Percentiles rank a stretch among this genome's conserved stretches.
These are phyloP conservation scores for Sphagnurus paluster DNA, from an alignment of 1,284 basidiomycete species.

Conservation along the genomic window DNA sequence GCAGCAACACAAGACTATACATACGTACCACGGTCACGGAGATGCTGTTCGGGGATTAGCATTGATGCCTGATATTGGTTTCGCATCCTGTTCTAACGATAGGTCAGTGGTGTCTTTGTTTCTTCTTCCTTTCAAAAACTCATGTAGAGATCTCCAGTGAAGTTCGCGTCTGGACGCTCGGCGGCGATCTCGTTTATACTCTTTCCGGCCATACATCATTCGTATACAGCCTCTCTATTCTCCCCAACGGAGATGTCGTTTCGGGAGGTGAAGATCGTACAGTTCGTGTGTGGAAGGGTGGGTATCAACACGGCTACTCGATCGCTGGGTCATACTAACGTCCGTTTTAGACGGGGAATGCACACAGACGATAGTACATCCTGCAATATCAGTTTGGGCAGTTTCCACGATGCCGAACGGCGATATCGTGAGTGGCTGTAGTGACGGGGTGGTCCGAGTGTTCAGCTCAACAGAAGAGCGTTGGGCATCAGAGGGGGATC, in stretches of 20 bases:
- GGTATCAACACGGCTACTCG: conserved; percentile 9
- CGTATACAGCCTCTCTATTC: conserved; percentile 86
- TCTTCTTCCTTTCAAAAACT: background rate
- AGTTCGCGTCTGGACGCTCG: conserved; percentile 89
- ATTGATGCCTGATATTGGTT: conserved; percentile 80
- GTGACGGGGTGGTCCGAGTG: conserved; percentile 86
- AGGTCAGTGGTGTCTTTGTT: conserved; percentile 53
- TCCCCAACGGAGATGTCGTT: conserved; percentile 54
- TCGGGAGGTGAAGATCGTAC: conserved; percentile 46
- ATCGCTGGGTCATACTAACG: background rate
- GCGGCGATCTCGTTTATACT: conserved; percentile 74
- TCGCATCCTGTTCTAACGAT: conserved; percentile 96
- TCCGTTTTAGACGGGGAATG: conserved; percentile 62
- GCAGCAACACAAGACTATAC: conserved; percentile 71
- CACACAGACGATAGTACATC: conserved; percentile 85
- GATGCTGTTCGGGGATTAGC: conserved; percentile 90
- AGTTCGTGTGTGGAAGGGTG: conserved; percentile 46
- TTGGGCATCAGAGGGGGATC: conserved; percentile 67
- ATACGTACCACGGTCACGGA: conserved; percentile 83
- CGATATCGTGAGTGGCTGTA: conserved; percentile 89
- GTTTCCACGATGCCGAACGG: conserved; percentile 84
- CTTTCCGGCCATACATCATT: conserved; percentile 95
- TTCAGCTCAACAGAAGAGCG: conserved; percentile 80
- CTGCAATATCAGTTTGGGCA: conserved; percentile 93
- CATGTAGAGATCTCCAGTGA: too few relatives aligned